phyloP scores from a whole-genome alignment of 371 early-diverging fungal species.

The Mortierella polycephala region DNA sequence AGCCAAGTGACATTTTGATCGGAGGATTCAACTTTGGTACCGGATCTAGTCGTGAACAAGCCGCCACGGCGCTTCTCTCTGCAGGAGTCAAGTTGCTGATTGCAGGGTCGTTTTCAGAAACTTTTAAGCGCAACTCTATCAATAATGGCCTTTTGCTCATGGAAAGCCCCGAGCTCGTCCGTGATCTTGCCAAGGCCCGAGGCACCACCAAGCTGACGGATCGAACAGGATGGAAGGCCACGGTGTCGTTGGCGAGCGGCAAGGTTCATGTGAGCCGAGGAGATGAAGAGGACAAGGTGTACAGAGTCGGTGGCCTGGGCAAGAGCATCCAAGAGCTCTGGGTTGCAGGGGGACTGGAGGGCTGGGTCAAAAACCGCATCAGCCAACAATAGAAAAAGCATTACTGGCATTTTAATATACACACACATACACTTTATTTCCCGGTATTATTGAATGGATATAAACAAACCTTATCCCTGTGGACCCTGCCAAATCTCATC shows the following conservation, averaged over 20 bases:
- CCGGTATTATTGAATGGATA: background rate
- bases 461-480: too few species aligned
- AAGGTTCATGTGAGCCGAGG: conserved; percentile 61
- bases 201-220: conserved; percentile 67
- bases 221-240: conserved; percentile 78
- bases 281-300: conserved; percentile 61
- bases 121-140: conserved; percentile 96
- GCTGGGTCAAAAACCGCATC: conserved; percentile 73
- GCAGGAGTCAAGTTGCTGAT: conserved; percentile 86
- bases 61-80: conserved; percentile 93
- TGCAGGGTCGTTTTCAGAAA: conserved; percentile 93
- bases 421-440: background rate
- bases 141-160: conserved; percentile 94
- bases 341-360: conserved; percentile 91
- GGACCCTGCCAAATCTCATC: background rate
- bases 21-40: conserved; percentile 96
- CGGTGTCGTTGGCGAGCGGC: conserved; percentile 64
- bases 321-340: conserved; percentile 93
- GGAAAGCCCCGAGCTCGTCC: conserved; percentile 86
- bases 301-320: conserved; percentile 79
- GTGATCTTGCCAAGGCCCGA: conserved; percentile 65
- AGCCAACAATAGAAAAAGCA: conserved; percentile 9
- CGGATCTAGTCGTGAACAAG: conserved; percentile 96
- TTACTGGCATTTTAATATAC: background rate
- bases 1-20: conserved; percentile 82